phyloP scores from a whole-genome alignment of 1,284 basidiomycete species.

The Sphagnurus paluster region DNA sequence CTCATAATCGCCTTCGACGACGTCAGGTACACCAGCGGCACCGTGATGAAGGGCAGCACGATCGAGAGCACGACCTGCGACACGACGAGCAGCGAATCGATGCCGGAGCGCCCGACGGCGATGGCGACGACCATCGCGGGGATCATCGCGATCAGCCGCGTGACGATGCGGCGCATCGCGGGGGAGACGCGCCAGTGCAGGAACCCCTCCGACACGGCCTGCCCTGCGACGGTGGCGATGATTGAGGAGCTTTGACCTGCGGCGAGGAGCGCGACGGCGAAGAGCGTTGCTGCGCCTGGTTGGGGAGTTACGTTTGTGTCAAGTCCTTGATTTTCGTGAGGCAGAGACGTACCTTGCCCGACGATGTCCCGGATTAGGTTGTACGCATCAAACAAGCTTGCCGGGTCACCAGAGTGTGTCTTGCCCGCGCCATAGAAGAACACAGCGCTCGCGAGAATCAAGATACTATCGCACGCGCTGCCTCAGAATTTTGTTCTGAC shows the following conservation, averaged over 20 bases:
- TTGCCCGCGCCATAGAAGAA: slow-evolving; percentile 63
- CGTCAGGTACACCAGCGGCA: slow-evolving; percentile 80
- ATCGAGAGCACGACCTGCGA: slow-evolving; percentile 90
- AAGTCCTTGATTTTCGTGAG: neutral
- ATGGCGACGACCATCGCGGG: slow-evolving; percentile 84
- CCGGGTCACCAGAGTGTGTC: slow-evolving; percentile 41
- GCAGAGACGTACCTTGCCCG: slow-evolving; percentile 56
- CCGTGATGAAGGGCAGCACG: slow-evolving; percentile 84
- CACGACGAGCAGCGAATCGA: slow-evolving; percentile 82
- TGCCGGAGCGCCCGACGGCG: slow-evolving; percentile 72
- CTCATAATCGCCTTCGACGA: slow-evolving; percentile 72
- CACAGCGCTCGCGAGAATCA: slow-evolving; percentile 69
- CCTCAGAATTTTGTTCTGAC: neutral
- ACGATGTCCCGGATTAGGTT: slow-evolving; percentile 66
- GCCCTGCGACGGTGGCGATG: slow-evolving; percentile 90
- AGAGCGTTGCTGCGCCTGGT: slow-evolving; percentile 74
- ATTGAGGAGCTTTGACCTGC: slow-evolving; percentile 92
- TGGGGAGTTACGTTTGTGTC: neutral
- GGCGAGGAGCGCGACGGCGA: slow-evolving; percentile 83
- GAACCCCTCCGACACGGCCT: slow-evolving; percentile 94
- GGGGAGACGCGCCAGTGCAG: slow-evolving; percentile 88
- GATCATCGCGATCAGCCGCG: slow-evolving; percentile 84
- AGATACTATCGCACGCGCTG: slow-evolving; percentile 48
- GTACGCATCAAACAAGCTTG: slow-evolving; percentile 83
- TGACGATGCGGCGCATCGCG: slow-evolving; percentile 78